phyloP scores from a whole-genome alignment of 768 basidiomycete genomes.

The Cystofilobasidium macerans region DNA sequence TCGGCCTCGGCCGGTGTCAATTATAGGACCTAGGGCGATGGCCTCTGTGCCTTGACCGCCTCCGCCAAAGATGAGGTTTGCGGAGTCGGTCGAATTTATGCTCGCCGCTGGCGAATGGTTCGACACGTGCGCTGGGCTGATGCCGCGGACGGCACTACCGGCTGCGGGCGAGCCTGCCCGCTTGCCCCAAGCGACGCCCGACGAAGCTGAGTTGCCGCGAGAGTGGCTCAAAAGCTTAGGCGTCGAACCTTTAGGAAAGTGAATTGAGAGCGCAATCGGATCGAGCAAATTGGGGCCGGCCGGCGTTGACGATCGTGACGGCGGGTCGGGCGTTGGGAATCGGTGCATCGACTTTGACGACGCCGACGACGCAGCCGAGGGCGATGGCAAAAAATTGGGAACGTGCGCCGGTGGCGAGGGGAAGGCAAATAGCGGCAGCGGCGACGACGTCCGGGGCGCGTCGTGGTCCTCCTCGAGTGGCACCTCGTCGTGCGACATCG shows the following conservation, averaged over 20 bases:
- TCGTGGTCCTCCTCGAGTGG: not conserved
- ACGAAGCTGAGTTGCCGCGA: not conserved
- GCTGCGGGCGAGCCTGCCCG: not conserved
- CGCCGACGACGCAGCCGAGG: not conserved
- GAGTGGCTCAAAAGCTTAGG: not conserved
- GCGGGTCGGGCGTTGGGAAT: not conserved
- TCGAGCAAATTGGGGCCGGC: not conserved
- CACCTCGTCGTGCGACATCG: not conserved
- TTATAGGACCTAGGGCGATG: too few species aligned
- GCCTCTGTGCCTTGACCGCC: too few species aligned
- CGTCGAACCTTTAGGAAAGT: not conserved
- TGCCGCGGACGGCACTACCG: not conserved
- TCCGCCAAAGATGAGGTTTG: not conserved
- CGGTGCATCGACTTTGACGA: not conserved
- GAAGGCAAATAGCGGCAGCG: not conserved
- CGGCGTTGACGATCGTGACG: not conserved
- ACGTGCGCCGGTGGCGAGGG: not conserved
- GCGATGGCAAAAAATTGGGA: not conserved
- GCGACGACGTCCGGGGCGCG: not conserved
- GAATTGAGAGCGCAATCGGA: not conserved
- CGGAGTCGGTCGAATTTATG: not conserved
- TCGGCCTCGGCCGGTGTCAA: too few species aligned
- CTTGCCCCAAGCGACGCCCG: slow-evolving; percentile 1
- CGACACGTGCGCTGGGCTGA: not conserved
- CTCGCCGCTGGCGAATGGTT: not conserved